Percentiles rank a stretch among this genome's conserved stretches.
These are phyloP conservation scores for Pleoardoris graminearum DNA, from an alignment of 2,329 filamentous ascomycete species.

Conservation along the genomic window DNA sequence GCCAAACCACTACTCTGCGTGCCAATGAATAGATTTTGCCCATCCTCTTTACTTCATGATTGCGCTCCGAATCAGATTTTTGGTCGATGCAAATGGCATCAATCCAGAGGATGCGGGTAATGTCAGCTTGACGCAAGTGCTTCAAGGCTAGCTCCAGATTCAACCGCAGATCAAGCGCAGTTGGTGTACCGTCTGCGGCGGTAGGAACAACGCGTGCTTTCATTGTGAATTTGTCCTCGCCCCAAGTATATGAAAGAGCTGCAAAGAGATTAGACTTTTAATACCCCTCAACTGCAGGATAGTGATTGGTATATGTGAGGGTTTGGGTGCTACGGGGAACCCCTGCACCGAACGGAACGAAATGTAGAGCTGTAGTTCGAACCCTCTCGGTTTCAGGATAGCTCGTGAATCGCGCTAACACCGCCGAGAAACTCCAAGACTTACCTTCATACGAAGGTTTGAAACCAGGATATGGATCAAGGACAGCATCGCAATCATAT, in stretches of 20 bases:
- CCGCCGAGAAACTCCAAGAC: too few relatives aligned
- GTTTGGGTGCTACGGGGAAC: too few relatives aligned
- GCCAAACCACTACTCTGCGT: slow-evolving; percentile 5
- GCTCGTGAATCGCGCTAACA: too few relatives aligned
- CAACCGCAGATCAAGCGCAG: background rate
- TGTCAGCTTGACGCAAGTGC: background rate
- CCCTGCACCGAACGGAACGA: too few relatives aligned
- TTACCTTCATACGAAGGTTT: slow-evolving; percentile 3
- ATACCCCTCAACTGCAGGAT: too few relatives aligned
- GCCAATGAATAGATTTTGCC: slow-evolving; percentile 9
- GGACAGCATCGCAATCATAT: background rate
- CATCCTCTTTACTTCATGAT: slow-evolving; percentile 13
- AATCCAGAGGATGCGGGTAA: slow-evolving; percentile 11
- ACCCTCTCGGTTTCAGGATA: too few relatives aligned
- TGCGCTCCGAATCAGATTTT: slow-evolving; percentile 16
- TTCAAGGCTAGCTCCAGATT: slow-evolving; percentile 1
- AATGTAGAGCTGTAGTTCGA: too few relatives aligned
- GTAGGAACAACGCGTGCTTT: background rate
- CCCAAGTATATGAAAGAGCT: slow-evolving; percentile 7
- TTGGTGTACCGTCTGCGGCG: background rate
- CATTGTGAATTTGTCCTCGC: background rate
- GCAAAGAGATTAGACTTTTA: background rate
- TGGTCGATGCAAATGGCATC: too few relatives aligned
- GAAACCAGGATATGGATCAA: slow-evolving; percentile 2
- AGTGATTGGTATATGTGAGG: too few relatives aligned